Evolutionary conservation across 345 rosid genomes (phyloP).

Genomic region (Chamaenerion angustifolium): DNA sequence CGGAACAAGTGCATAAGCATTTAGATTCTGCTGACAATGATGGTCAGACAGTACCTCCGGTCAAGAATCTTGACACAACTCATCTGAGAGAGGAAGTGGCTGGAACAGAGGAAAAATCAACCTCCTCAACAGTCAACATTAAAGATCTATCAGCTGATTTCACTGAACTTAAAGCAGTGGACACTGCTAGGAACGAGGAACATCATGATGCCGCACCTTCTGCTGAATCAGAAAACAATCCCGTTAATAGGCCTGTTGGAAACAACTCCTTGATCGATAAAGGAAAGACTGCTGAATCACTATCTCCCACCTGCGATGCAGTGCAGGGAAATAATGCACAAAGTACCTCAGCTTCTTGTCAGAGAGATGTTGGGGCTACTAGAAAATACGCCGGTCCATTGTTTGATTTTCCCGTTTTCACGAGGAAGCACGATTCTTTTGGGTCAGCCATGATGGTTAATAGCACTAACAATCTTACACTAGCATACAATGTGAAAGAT

Average conservation of each 20-base stretch:
- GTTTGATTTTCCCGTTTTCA: conserved; percentile 95
- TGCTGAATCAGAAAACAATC: conserved; percentile 64
- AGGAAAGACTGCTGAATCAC: conserved; percentile 54
- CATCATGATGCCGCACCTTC: conserved; percentile 40
- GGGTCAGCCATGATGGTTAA: conserved; percentile 50
- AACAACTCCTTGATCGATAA: conserved; percentile 50
- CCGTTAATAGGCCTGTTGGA: conserved; percentile 37
- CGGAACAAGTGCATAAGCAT: conserved; percentile 45
- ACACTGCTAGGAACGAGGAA: conserved; percentile 54
- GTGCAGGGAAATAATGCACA: conserved; percentile 54
- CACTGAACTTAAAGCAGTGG: conserved; percentile 36
- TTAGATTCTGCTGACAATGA: conserved; percentile 47
- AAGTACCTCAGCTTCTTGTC: conserved; percentile 35
- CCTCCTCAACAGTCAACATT: conserved; percentile 26
- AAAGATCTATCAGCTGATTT: conserved; percentile 28
- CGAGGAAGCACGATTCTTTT: conserved; percentile 83
- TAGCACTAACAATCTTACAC: conserved; percentile 57
- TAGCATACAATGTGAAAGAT: conserved; percentile 89
- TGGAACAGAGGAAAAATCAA: conserved; percentile 48
- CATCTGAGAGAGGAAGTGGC: conserved; percentile 46
- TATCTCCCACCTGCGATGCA: conserved; percentile 41
- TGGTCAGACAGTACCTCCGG: conserved; percentile 28
- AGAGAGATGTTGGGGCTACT: conserved; percentile 65
- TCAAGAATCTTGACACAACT: conserved; percentile 19
- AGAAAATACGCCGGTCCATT: conserved; percentile 95